Evolutionary conservation across 768 basidiomycete species (phyloP).

Genomic region (Ephemerocybe angulata): DNA sequence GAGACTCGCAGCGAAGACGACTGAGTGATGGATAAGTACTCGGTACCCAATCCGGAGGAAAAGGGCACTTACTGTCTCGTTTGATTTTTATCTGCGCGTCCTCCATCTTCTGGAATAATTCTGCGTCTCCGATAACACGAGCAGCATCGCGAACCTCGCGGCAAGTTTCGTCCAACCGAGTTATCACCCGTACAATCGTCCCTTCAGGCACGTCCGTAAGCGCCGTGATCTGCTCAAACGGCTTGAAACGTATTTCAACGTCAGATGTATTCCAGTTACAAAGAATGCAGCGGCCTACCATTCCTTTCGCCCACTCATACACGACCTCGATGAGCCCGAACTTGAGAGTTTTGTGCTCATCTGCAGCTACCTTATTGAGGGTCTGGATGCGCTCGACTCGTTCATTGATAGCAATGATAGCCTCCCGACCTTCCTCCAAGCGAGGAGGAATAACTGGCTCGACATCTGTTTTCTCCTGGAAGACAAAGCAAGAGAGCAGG

Average conservation of each 20-base stretch:
- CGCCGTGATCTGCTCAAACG: conserved; percentile 90
- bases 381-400: conserved; percentile 80
- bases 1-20: conserved; percentile 84
- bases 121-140: conserved; percentile 93
- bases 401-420: conserved; percentile 75
- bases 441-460: conserved; percentile 80
- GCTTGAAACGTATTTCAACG: conserved; percentile 51
- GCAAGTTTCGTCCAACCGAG: conserved; percentile 93
- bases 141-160: conserved; percentile 96
- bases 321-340: conserved; percentile 94
- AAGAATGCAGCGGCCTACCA: conserved; percentile 52
- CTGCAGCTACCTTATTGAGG: conserved; percentile 68
- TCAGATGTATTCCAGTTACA: neutral
- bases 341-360: conserved; percentile 80
- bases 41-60: neutral
- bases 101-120: conserved; percentile 97
- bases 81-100: conserved; percentile 92
- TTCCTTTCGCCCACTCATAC: conserved; percentile 98
- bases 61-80: conserved; percentile 76
- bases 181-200: conserved; percentile 95
- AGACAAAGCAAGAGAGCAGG: conserved; percentile 92
- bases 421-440: conserved; percentile 75
- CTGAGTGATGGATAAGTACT: conserved; percentile 32
- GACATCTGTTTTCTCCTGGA: conserved; percentile 95
- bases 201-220: conserved; percentile 96